Evolutionary conservation across 371 early-diverging fungal genomes (phyloP), one percentile per base, ranked within the genome.

Genomic region (Capniomyces stellatus): DNA sequence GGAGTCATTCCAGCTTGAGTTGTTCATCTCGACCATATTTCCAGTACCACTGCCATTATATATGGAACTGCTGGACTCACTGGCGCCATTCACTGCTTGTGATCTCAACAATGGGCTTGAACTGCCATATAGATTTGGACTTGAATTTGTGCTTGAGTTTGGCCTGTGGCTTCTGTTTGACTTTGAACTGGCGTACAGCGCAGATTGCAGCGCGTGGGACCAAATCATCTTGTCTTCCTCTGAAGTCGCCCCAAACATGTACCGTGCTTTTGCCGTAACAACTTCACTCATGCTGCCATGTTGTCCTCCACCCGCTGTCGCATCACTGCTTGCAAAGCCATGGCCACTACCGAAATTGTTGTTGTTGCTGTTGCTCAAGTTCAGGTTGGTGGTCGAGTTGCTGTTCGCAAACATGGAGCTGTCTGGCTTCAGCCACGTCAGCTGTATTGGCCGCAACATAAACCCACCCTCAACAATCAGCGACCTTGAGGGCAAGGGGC

Each of bases 391-490:
- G 49, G 28, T 8, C 18, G n/a, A 22, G 30, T 29, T 8, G 28
- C n/a, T 15, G 8, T 8, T 21, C 10, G 19, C 29, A 19, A 25
- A 15, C 15, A 35, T 10, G n/a, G n/a, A n/a, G 12, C 30, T 23
- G 22, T 13, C 21, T 8, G 54, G 54, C 31, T 54, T 54, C 10
- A 47, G 25, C 68, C 69, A 69, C 51, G 51, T 57, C 43, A 69
- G 47, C 65, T 69, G 69, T 48, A 69, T 42, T 25, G 65, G 56
- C 15, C 63, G 58, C 24, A 62, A 63, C 69, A 69, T 69, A 30
- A 69, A 69, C 22, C 56, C 59, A 35, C 69, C 69, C 54, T 69
- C 69, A 40, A 69, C 68, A 10, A 64, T 55, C 51, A 69, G 43
- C 13, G 56, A 49, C 25, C 68, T 58, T 47, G 69, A 58, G 27